Evolutionary conservation across 2,329 filamentous ascomycete species (phyloP).

Genomic region (Didymella exigua): DNA sequence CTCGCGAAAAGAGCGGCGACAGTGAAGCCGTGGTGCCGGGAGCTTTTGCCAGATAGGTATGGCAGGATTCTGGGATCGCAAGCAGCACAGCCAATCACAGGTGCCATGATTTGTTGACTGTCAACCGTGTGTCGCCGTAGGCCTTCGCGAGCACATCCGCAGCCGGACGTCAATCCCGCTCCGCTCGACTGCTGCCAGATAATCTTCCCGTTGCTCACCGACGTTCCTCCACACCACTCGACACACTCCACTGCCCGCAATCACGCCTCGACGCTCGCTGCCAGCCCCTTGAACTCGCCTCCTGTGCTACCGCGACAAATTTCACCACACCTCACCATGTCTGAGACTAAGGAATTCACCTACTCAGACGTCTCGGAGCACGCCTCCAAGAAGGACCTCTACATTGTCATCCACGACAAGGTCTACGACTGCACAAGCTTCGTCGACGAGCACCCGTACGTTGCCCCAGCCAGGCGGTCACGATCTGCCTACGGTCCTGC

Average conservation of each 20-base stretch:
- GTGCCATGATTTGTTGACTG: slow-evolving; percentile 21
- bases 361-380: slow-evolving; percentile 51
- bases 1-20: background rate
- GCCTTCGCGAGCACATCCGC: background rate
- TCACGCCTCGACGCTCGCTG: background rate
- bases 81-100: slow-evolving; percentile 25
- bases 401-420: slow-evolving; percentile 91
- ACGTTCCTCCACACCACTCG: slow-evolving; percentile 15
- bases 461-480: slow-evolving; percentile 29
- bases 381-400: slow-evolving; percentile 82
- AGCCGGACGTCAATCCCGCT: slow-evolving; percentile 21
- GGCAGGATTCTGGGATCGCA: background rate
- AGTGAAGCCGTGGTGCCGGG: slow-evolving; percentile 1
- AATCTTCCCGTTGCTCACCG: slow-evolving; percentile 13
- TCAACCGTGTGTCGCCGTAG: background rate
- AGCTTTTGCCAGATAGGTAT: slow-evolving; percentile 22
- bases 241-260: slow-evolving; percentile 1
- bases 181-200: slow-evolving; percentile 13
- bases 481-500: background rate
- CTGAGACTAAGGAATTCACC: slow-evolving; percentile 46
- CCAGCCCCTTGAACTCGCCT: slow-evolving; percentile 1
- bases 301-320: background rate
- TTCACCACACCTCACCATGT: slow-evolving; percentile 35
- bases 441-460: slow-evolving; percentile 93
- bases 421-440: slow-evolving; percentile 91